Evolutionary conservation across 371 early-diverging fungal species (phyloP).

Genomic region (Racocetra persica): DNA sequence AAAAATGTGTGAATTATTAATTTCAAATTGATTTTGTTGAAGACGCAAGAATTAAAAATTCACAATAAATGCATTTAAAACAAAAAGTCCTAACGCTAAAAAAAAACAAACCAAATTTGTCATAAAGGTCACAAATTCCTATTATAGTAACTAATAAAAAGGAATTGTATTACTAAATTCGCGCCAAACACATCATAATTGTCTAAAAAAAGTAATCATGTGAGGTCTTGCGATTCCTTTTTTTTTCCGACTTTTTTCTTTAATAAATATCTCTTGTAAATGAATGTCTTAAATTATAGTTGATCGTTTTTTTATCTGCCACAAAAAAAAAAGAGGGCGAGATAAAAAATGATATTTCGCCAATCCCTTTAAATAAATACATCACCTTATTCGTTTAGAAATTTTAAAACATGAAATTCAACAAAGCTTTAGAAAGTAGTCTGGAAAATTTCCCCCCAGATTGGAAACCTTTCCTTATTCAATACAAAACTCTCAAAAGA

Average conservation of each 20-base stretch:
- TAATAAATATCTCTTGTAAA: not conserved
- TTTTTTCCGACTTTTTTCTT: not conserved
- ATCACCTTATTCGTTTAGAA: no score
- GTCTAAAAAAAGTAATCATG: constrained; percentile 17
- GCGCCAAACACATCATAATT: no score
- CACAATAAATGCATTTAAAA: no score
- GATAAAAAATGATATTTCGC: not conserved
- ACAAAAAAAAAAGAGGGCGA: not conserved
- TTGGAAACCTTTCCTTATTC: constrained; percentile 74
- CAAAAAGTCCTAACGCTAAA: no score
- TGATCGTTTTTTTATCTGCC: not conserved
- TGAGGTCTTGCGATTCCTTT: constrained; percentile 24
- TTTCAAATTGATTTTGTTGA: no score
- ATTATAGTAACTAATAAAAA: no score
- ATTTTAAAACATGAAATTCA: constrained; percentile 71
- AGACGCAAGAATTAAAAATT: no score
- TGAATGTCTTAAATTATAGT: not conserved
- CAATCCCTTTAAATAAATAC: not conserved
- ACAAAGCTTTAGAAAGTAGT: constrained; percentile 70
- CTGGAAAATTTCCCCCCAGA: constrained; percentile 69
- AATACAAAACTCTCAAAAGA: constrained; percentile 73
- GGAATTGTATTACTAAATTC: no score
- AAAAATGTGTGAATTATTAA: no score
- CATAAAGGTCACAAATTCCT: no score
- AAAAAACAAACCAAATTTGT: no score